Conservation (phyloP, 2,329 filamentous ascomycete genomes). For the Pseudogymnoascus sp. region DNA sequence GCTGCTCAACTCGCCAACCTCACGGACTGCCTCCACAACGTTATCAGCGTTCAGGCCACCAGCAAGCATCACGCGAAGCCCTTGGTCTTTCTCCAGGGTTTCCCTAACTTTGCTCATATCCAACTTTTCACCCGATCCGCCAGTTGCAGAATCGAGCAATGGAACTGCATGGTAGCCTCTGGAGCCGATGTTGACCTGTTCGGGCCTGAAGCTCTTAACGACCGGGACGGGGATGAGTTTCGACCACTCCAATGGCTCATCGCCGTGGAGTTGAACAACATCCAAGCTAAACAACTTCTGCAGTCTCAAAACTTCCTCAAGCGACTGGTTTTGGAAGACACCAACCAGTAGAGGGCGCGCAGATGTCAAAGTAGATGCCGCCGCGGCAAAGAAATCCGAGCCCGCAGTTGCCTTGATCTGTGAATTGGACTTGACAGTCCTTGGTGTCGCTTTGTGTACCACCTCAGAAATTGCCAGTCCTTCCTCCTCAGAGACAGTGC, state of each 20-base stretch:
- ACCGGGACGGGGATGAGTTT: slow-evolving; percentile 85
- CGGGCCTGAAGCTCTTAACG: slow-evolving; percentile 75
- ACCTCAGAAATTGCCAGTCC: slow-evolving; percentile 73
- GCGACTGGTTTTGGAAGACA: slow-evolving; percentile 86
- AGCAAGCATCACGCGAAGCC: slow-evolving; percentile 72
- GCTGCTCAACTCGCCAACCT: slow-evolving; percentile 51
- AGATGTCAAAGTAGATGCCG: slow-evolving; percentile 41
- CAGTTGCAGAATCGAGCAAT: slow-evolving; percentile 78
- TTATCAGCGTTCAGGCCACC: slow-evolving; percentile 79
- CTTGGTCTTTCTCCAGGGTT: slow-evolving; percentile 58
- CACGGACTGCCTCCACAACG: slow-evolving; percentile 57
- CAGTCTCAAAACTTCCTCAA: slow-evolving; percentile 73
- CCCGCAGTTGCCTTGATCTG: not conserved
- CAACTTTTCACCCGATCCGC: slow-evolving; percentile 71
- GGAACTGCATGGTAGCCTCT: slow-evolving; percentile 79
- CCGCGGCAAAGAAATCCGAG: slow-evolving; percentile 67
- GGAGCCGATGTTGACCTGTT: slow-evolving; percentile 51
- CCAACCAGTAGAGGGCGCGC: slow-evolving; percentile 73
- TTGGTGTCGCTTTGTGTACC: slow-evolving; percentile 46
- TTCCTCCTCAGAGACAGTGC: slow-evolving; percentile 70
- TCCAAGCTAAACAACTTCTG: slow-evolving; percentile 73
- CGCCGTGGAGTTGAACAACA: slow-evolving; percentile 85
- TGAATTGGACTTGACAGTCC: slow-evolving; percentile 10
- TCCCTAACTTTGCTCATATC: slow-evolving; percentile 63
- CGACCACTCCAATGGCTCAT: slow-evolving; percentile 90